These are phyloP conservation scores for Cicer pinnatifidum DNA, from an alignment of 306 rosid genomes.

Conservation along the genomic window DNA sequence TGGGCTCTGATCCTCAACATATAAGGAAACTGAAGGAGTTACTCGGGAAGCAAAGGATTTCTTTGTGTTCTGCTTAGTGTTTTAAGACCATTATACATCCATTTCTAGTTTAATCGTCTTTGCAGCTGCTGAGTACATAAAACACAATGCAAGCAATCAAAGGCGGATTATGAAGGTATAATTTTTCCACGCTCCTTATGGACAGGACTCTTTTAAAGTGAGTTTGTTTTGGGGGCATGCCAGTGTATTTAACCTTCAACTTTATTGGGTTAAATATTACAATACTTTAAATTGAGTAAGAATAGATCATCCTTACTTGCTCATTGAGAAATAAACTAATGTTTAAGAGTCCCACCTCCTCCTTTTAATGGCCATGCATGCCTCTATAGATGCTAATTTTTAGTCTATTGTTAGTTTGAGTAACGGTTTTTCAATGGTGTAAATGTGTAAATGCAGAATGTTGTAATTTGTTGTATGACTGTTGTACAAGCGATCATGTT, in stretches of 20 bases:
- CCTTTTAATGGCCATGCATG: neutral
- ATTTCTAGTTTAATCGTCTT: slow-evolving; percentile 24
- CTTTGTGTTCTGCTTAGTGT: slow-evolving; percentile 73
- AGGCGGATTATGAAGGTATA: slow-evolving; percentile 34
- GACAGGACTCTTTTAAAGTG: neutral
- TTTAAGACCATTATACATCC: slow-evolving; percentile 32
- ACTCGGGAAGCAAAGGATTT: slow-evolving; percentile 79
- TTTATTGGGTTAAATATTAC: slow-evolving; percentile 18
- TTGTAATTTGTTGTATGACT: slow-evolving; percentile 19
- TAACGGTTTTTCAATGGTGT: slow-evolving; percentile 38
- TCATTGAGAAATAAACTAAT: neutral
- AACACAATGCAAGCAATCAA: slow-evolving; percentile 10
- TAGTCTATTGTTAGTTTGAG: slow-evolving; percentile 24
- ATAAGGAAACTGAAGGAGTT: slow-evolving; percentile 73
- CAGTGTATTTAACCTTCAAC: neutral
- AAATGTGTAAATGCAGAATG: slow-evolving; percentile 30
- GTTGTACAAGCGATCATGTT: neutral
- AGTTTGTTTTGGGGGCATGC: neutral
- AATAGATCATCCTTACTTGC: neutral
- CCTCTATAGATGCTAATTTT: neutral
- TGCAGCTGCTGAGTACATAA: slow-evolving; percentile 32
- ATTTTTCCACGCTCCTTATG: slow-evolving; percentile 7
- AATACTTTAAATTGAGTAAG: neutral
- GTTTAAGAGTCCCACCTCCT: neutral
- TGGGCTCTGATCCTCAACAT: slow-evolving; percentile 70